Conservation (phyloP, 352 stramenopile species). For the Phytophthora aleatoria region DNA sequence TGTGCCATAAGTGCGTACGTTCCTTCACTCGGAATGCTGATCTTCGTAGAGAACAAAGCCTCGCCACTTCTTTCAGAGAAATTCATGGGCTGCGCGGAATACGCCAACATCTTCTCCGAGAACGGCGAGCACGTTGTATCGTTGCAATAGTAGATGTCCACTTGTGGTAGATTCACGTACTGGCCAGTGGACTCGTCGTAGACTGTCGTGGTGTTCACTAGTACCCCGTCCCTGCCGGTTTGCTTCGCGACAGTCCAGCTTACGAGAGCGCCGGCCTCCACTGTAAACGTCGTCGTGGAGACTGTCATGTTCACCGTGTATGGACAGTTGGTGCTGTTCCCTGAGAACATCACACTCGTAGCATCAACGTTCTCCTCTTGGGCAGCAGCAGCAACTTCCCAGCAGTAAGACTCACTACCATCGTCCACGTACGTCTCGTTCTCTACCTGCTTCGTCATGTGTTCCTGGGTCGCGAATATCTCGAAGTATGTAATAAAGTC, state of each 20-base stretch:
- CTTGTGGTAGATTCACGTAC: constrained; percentile 45
- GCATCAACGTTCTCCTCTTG: constrained; percentile 25
- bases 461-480: constrained; percentile 40
- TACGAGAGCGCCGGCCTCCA: constrained; percentile 22
- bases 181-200: constrained; percentile 36
- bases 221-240: constrained; percentile 16
- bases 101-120: constrained; percentile 31
- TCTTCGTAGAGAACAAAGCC: constrained; percentile 27
- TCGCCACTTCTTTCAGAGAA: constrained; percentile 30
- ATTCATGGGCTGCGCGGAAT: constrained; percentile 37
- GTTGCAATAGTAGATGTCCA: constrained; percentile 55
- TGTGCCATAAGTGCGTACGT: constrained; percentile 58
- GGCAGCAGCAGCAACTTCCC: constrained; percentile 37
- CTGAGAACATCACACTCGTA: constrained; percentile 41
- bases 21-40: constrained; percentile 44
- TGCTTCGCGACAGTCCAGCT: constrained; percentile 42
- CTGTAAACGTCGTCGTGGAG: constrained; percentile 28
- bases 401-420: constrained; percentile 50
- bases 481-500: constrained; percentile 65
- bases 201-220: constrained; percentile 41
- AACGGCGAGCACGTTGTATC: constrained; percentile 53
- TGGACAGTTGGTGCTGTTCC: constrained; percentile 44
- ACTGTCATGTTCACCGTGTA: constrained; percentile 48
- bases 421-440: constrained; percentile 34
- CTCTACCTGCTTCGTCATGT: constrained; percentile 28